A percentile compares a stretch with the other conserved stretches of the same genome.
These are phyloP conservation scores for Mycena sanguinolenta DNA, from an alignment of 768 basidiomycete species.

Conservation along the genomic window DNA sequence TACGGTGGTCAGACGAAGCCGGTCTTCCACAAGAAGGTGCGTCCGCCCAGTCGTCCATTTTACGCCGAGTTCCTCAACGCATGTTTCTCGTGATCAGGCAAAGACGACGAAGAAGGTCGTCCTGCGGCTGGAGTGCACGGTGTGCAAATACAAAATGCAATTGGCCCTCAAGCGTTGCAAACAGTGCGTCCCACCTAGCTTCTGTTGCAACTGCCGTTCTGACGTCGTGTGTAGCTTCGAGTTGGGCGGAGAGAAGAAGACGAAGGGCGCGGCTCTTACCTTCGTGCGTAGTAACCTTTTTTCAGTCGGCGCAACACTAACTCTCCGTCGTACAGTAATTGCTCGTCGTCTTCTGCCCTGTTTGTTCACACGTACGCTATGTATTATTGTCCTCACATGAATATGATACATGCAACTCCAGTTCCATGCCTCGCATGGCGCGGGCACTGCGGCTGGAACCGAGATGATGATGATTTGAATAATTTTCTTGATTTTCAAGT, in stretches of 20 bases:
- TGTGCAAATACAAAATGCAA: slow-evolving; percentile 99
- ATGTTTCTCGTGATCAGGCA: slow-evolving; percentile 68
- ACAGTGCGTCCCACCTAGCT: slow-evolving; percentile 73
- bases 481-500: too few species aligned
- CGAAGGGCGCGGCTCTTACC: slow-evolving; percentile 94
- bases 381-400: slow-evolving; percentile 20
- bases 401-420: slow-evolving; percentile 28
- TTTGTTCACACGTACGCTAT: slow-evolving; percentile 8
- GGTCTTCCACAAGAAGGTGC: slow-evolving; percentile 99
- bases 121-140: slow-evolving; percentile 95
- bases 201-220: neutral
- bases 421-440: too few species aligned
- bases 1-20: slow-evolving; percentile 99
- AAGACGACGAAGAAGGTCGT: slow-evolving; percentile 99
- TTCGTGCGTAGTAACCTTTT: slow-evolving; percentile 74
- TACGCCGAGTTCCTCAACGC: slow-evolving; percentile 1
- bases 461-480: too few species aligned
- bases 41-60: slow-evolving; percentile 32
- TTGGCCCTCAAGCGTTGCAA: slow-evolving; percentile 98
- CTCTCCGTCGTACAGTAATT: slow-evolving; percentile 8
- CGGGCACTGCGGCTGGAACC: too few species aligned
- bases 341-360: slow-evolving; percentile 4
- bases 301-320: neutral
- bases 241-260: slow-evolving; percentile 99
- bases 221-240: slow-evolving; percentile 81